Percentiles rank a stretch among this genome's conserved stretches.
Evolutionary conservation across 1,284 basidiomycete species (phyloP).

Genomic region (Xerocomus subilludens): DNA sequence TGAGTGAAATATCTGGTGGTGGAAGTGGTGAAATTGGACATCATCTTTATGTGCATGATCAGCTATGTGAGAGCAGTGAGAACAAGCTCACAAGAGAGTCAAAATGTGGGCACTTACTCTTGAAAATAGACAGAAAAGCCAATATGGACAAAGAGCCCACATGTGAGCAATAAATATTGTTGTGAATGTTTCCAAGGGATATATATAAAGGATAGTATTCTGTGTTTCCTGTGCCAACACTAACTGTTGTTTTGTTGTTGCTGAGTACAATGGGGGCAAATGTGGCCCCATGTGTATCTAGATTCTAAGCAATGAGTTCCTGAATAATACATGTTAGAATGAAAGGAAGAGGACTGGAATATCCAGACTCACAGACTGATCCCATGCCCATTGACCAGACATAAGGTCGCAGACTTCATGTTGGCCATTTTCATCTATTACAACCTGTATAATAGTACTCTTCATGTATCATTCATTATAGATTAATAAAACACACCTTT

Average conservation of each 20-base stretch:
- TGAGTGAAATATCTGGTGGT: constrained; percentile 3
- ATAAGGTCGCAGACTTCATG: constrained; percentile 8
- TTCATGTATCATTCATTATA: background rate
- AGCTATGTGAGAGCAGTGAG: background rate
- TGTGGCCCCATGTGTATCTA: constrained; percentile 40
- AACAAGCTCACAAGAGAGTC: background rate
- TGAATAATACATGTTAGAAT: background rate
- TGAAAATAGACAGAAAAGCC: constrained; percentile 5
- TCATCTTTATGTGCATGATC: background rate
- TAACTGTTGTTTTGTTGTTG: background rate
- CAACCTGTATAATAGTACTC: background rate
- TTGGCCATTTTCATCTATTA: background rate
- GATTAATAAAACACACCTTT: background rate
- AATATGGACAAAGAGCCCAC: background rate
- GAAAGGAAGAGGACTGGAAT: background rate
- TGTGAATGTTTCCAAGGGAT: background rate
- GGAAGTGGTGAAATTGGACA: background rate
- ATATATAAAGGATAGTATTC: background rate
- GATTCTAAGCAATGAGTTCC: constrained; percentile 2
- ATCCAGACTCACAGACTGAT: background rate
- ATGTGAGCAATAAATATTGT: background rate
- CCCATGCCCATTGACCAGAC: constrained; percentile 15
- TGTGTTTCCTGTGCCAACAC: background rate
- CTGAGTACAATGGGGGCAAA: constrained; percentile 25
- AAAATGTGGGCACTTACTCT: background rate